Evolutionary conservation across 23 red algal species (phyloP).

Genomic region (Gracilaria domingensis): DNA sequence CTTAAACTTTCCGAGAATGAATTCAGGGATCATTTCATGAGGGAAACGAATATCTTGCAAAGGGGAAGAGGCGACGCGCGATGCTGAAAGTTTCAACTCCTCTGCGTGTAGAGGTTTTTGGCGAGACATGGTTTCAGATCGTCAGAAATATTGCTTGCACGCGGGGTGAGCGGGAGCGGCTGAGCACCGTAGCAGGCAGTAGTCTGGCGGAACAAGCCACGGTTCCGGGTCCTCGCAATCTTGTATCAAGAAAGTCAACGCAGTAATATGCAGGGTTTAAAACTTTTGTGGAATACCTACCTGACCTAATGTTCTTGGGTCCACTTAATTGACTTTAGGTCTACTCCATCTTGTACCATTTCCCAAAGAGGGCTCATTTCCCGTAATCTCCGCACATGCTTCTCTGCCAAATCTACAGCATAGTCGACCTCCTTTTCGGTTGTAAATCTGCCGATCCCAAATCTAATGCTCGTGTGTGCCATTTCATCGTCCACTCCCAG

Average conservation of each 20-base stretch:
- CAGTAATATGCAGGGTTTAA: background rate
- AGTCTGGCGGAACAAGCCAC: background rate
- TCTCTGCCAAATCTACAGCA: slow-evolving; percentile 81
- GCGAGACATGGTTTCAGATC: background rate
- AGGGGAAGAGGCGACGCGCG: background rate
- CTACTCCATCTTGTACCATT: slow-evolving; percentile 98
- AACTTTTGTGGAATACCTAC: background rate
- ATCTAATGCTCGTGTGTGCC: slow-evolving; percentile 97
- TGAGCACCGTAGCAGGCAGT: background rate
- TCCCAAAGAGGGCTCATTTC: slow-evolving; percentile 99
- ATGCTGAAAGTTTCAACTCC: background rate
- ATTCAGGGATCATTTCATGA: background rate
- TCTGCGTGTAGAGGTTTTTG: background rate
- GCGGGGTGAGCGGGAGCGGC: background rate
- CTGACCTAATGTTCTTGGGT: slow-evolving; percentile 73
- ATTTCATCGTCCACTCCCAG: slow-evolving; percentile 98
- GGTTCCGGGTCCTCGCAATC: background rate
- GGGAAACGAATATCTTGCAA: background rate
- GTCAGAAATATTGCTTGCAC: background rate
- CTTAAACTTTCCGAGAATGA: background rate
- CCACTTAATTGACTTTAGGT: slow-evolving; percentile 97
- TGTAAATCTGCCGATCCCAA: slow-evolving; percentile 97
- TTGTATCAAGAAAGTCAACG: background rate
- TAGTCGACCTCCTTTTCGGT: slow-evolving; percentile 93
- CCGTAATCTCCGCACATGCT: slow-evolving; percentile 88